phyloP scores from a whole-genome alignment of 352 stramenopile species.

The Phytophthora chlamydospora region DNA sequence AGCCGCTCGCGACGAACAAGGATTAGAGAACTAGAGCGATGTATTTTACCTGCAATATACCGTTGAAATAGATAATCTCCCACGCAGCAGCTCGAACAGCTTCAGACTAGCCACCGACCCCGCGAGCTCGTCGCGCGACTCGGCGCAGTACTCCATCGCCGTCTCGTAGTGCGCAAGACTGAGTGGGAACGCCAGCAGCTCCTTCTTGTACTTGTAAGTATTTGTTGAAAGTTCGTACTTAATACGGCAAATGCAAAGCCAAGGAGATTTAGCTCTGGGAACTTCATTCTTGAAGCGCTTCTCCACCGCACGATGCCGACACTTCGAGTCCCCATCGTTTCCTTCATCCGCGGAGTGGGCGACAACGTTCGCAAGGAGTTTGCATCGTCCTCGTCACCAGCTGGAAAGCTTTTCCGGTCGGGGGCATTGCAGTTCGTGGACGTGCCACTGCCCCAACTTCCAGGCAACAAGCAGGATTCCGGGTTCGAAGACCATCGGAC shows the following conservation, averaged over 20 bases:
- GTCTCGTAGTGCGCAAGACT: conserved; percentile 65
- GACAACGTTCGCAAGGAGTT: conserved; percentile 22
- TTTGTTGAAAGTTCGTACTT: not conserved
- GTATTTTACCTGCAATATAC: conserved; percentile 29
- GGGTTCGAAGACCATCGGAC: conserved; percentile 13
- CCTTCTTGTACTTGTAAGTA: too few species aligned
- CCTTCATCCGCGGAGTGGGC: conserved; percentile 26
- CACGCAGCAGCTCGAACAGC: conserved; percentile 77
- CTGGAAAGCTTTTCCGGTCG: conserved; percentile 25
- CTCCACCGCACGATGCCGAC: conserved; percentile 9
- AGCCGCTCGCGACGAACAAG: conserved; percentile 32
- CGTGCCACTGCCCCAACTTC: conserved; percentile 24
- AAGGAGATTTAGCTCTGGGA: not conserved
- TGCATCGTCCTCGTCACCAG: conserved; percentile 10
- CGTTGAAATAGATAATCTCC: not conserved
- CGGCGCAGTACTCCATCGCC: conserved; percentile 72
- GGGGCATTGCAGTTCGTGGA: conserved; percentile 25
- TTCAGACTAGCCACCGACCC: conserved; percentile 60
- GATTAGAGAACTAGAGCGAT: conserved; percentile 25
- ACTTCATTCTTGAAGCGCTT: not conserved
- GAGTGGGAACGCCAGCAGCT: conserved; percentile 57
- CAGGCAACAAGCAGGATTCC: conserved; percentile 28
- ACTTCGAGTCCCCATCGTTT: conserved; percentile 25
- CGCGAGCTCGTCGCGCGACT: conserved; percentile 30
- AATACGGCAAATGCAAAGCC: not conserved